These are phyloP conservation scores for Apophysomyces sp. DNA, from an alignment of 371 early-diverging fungal species.

Conservation along the genomic window DNA sequence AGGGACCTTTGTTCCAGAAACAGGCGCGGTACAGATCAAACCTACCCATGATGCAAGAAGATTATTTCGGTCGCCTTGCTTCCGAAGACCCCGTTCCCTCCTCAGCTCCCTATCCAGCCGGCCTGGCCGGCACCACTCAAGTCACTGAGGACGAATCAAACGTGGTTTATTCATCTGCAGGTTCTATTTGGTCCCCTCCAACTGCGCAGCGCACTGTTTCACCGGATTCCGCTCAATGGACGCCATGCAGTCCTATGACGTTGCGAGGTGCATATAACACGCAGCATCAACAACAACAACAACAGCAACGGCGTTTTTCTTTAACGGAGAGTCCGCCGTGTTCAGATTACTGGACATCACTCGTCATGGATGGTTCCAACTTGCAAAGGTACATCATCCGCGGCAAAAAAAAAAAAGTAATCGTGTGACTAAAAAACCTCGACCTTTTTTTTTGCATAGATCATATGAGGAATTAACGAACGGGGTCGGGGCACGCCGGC, in stretches of 20 bases:
- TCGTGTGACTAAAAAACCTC: neutral
- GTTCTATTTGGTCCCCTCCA: slow-evolving; percentile 1
- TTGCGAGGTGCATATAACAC: slow-evolving; percentile 1
- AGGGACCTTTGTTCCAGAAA: neutral
- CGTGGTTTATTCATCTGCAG: neutral
- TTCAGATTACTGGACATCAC: neutral
- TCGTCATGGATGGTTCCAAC: neutral
- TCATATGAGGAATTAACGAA: neutral
- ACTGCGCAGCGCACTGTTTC: neutral
- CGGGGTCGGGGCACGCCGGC: slow-evolving; percentile 4
- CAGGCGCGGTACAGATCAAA: neutral
- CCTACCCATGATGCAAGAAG: neutral
- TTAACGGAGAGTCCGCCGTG: neutral
- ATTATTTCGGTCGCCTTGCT: neutral
- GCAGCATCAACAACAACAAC: neutral
- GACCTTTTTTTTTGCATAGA: neutral
- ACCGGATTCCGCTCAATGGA: slow-evolving; percentile 2
- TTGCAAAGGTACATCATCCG: neutral
- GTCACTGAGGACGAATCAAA: neutral
- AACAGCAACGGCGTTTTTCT: neutral
- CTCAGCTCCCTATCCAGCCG: neutral
- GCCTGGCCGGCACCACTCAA: neutral
- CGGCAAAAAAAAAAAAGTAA: neutral
- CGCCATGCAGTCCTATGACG: neutral
- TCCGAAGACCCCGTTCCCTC: neutral